Percentiles rank a stretch among this genome's conserved stretches.
Evolutionary conservation across 1,139 yeast species (phyloP).

Genomic region (Martiniozyma asiatica): DNA sequence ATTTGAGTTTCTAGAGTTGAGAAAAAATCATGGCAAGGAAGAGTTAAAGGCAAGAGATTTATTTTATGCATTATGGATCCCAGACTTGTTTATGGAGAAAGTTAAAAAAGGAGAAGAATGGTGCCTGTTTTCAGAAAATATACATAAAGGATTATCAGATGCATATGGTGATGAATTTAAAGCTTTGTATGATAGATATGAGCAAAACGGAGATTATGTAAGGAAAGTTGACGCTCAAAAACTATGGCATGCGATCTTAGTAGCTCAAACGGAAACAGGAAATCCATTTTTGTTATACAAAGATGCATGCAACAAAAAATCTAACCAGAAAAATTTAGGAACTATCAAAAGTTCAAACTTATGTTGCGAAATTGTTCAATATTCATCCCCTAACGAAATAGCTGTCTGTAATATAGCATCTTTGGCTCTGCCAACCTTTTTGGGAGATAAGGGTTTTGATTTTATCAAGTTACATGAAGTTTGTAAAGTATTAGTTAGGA

Average conservation of each 20-base stretch:
- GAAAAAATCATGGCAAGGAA: slow-evolving; percentile 53
- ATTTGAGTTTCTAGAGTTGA: slow-evolving; percentile 42
- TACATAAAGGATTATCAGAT: slow-evolving; percentile 45
- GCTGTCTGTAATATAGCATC: slow-evolving; percentile 55
- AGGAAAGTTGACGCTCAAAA: slow-evolving; percentile 43
- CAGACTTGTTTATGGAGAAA: slow-evolving; percentile 50
- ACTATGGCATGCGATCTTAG: slow-evolving; percentile 46
- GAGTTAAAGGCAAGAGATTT: slow-evolving; percentile 52
- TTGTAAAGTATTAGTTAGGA: slow-evolving; percentile 40
- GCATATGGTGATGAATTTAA: slow-evolving; percentile 45
- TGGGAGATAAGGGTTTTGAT: slow-evolving; percentile 36
- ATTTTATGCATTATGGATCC: slow-evolving; percentile 53
- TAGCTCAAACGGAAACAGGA: slow-evolving; percentile 54
- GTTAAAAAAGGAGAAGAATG: slow-evolving; percentile 42
- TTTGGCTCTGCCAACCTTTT: slow-evolving; percentile 45
- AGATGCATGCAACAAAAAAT: slow-evolving; percentile 46
- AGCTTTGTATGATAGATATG: slow-evolving; percentile 37
- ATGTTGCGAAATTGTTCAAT: slow-evolving; percentile 53
- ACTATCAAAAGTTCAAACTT: slow-evolving; percentile 47
- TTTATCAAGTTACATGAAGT: slow-evolving; percentile 44
- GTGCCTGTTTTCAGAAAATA: slow-evolving; percentile 49
- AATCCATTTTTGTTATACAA: slow-evolving; percentile 52
- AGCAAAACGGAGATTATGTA: slow-evolving; percentile 36
- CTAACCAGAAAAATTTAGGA: slow-evolving; percentile 51
- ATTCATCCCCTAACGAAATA: slow-evolving; percentile 44